phyloP scores from a whole-genome alignment of 305 asterid genomes.

The Galium porrigens region DNA sequence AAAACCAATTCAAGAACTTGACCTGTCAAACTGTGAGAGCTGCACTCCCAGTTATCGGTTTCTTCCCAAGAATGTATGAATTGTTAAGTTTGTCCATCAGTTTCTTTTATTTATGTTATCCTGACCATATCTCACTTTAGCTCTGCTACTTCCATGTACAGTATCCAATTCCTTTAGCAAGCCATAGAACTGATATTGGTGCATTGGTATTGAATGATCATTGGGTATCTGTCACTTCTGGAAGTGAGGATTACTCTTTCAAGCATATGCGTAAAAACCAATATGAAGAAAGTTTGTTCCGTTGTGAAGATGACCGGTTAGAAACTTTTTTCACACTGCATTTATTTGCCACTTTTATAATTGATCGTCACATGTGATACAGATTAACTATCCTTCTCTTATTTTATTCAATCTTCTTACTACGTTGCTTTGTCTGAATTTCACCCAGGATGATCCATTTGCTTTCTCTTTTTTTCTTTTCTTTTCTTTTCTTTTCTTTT shows the following conservation, averaged over 20 bases:
- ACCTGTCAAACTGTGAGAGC: conserved; percentile 71
- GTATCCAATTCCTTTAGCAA: conserved; percentile 80
- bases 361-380: conserved; percentile 6
- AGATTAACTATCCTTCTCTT: background rate
- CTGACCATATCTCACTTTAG: conserved; percentile 26
- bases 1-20: conserved; percentile 95
- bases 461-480: background rate
- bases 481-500: background rate
- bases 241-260: conserved; percentile 97
- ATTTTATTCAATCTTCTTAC: background rate
- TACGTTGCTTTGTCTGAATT: background rate
- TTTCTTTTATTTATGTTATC: conserved; percentile 17
- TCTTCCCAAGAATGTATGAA: conserved; percentile 79
- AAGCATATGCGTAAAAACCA: conserved; percentile 98
- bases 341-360: background rate
- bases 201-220: conserved; percentile 72
- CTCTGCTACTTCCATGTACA: conserved; percentile 29
- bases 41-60: conserved; percentile 97
- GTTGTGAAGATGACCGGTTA: conserved; percentile 98
- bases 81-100: conserved; percentile 15
- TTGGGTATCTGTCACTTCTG: conserved; percentile 98
- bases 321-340: conserved; percentile 14
- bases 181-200: conserved; percentile 67
- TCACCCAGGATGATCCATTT: background rate
- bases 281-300: conserved; percentile 94